Base-by-base conservation (phyloP, 2,329 filamentous ascomycete species). In the Cladosporium sp. region DNA sequence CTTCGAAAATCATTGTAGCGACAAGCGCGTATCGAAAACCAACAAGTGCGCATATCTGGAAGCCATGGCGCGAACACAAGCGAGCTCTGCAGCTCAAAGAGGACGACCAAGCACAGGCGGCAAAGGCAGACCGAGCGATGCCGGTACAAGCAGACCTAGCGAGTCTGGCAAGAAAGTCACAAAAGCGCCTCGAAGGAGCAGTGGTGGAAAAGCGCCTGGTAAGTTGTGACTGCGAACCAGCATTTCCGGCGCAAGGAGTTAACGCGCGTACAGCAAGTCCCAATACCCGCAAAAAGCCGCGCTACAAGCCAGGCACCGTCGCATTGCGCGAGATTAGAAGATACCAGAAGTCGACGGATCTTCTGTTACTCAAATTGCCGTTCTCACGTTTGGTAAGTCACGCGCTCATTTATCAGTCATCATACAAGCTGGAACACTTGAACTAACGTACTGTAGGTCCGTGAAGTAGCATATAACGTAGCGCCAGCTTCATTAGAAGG, bases 291-390 rank as follows among this genome's bases (percentile, higher is more conserved):
- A 70, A 72, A 69, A 72, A 73, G 66, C 44, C 67, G 44, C 75
- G 82, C 41, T 84, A 83, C 72, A 83, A 80, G 74, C 78, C 78
- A 73, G 87, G 87, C 87, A 96, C 95, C 79, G 91, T 97, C 84
- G 94, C 94, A 87, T 91, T 98, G 77, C 92, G 93, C 88, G 95
- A 99, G 86, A 99, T 99, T 77, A 91, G 94, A 86, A 91, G 92
- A 79, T 98, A 98, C 87, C 94, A 98, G 86, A 96, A 96, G 86
- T 92, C 90, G 71, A 97, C 94, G 61, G 93, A 98, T 85, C 89
- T 99, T 61, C 85, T 99, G 75, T 93, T 99, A 83, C 90, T 92
- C 83, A 98, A 97, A 87, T 90, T 97, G 71, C 95, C 95, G 69
- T 99, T 99, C 87, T 92, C 97, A 85, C 92, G 95, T 80, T 86